Conservation (phyloP, 768 basidiomycete genomes). For the Suillus plorans region DNA sequence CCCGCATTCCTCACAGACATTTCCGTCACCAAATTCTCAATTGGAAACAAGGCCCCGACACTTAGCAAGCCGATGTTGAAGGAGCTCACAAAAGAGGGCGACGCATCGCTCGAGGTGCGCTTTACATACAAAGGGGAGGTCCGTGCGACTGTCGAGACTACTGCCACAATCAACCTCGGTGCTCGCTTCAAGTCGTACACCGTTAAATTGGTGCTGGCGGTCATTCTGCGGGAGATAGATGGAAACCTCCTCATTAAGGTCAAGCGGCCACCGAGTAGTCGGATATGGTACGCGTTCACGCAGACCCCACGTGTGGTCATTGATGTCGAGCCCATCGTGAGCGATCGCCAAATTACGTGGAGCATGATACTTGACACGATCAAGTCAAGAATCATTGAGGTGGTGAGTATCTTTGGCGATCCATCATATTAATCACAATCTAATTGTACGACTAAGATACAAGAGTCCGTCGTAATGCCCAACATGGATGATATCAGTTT, state of each 20-base stretch:
- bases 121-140: slow-evolving; percentile 85
- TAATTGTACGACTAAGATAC: slow-evolving; percentile 67
- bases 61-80: slow-evolving; percentile 98
- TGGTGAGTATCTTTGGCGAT: slow-evolving; percentile 50
- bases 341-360: slow-evolving; percentile 93
- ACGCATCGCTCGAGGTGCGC: slow-evolving; percentile 86
- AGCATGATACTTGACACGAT: slow-evolving; percentile 88
- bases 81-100: slow-evolving; percentile 92
- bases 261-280: slow-evolving; percentile 93
- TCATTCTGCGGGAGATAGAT: slow-evolving; percentile 84
- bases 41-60: slow-evolving; percentile 81
- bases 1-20: slow-evolving; percentile 85
- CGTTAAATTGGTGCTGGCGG: slow-evolving; percentile 87
- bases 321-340: slow-evolving; percentile 91
- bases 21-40: slow-evolving; percentile 83
- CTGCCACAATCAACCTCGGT: slow-evolving; percentile 82
- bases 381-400: slow-evolving; percentile 84
- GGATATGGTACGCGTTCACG: slow-evolving; percentile 94
- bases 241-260: slow-evolving; percentile 88
- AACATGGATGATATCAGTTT: slow-evolving; percentile 99
- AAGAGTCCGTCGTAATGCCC: slow-evolving; percentile 91
- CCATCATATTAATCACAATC: slow-evolving; percentile 26
- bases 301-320: slow-evolving; percentile 84
- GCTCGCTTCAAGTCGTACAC: slow-evolving; percentile 84
- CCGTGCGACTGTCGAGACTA: slow-evolving; percentile 86